Percentiles rank a stretch among this genome's conserved stretches.
These are phyloP conservation scores for Aureoboletus auriporus DNA, from an alignment of 768 basidiomycete genomes.

Conservation along the genomic window DNA sequence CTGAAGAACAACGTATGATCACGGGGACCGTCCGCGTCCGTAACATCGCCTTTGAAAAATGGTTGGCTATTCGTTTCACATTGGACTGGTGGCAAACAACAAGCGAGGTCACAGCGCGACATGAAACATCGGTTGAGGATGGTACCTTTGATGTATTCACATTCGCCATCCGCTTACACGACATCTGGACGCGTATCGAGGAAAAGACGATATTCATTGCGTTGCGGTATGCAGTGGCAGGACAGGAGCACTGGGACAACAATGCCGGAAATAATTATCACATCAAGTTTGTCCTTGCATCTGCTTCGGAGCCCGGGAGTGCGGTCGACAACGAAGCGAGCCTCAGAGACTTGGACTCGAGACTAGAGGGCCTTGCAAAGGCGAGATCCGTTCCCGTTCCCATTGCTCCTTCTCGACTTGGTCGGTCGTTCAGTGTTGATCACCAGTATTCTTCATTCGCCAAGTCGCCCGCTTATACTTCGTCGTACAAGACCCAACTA, in stretches of 20 bases:
- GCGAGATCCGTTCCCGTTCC: constrained; percentile 20
- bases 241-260: constrained; percentile 90
- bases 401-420: constrained; percentile 9
- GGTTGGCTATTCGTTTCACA: constrained; percentile 86
- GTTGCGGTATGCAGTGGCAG: constrained; percentile 64
- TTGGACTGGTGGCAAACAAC: constrained; percentile 96
- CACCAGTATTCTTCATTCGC: constrained; percentile 20
- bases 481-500: constrained; percentile 43
- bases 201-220: constrained; percentile 82
- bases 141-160: constrained; percentile 64
- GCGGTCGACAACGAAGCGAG: constrained; percentile 36
- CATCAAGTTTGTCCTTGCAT: constrained; percentile 51
- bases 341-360: constrained; percentile 60
- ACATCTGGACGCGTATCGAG: constrained; percentile 71
- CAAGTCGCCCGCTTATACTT: constrained; percentile 42
- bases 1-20: constrained; percentile 50
- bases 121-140: constrained; percentile 40
- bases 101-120: constrained; percentile 82
- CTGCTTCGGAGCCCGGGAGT: constrained; percentile 22
- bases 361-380: constrained; percentile 62
- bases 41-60: constrained; percentile 86
- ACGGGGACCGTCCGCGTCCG: constrained; percentile 74
- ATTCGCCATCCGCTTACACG: constrained; percentile 74
- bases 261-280: constrained; percentile 77
- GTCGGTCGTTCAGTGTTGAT: constrained; percentile 29